Percentiles rank a stretch among this genome's conserved stretches.
Evolutionary conservation across 805 yeast species (phyloP).

Genomic region (Yarrowia hollandica): DNA sequence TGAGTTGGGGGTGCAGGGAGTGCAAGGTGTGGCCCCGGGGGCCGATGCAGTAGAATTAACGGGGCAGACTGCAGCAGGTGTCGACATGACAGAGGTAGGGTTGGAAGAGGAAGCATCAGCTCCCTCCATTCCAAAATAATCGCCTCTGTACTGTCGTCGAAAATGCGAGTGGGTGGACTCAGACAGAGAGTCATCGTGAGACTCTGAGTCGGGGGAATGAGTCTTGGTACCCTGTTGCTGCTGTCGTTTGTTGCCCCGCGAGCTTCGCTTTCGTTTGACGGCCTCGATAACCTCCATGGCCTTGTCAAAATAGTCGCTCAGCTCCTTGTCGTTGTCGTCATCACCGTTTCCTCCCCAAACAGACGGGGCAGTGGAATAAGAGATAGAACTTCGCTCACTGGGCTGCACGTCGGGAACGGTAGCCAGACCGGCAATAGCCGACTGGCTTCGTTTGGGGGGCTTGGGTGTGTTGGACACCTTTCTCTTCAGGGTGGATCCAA

Average conservation of each 20-base stretch:
- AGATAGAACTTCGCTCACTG: not conserved
- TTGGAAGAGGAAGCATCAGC: not conserved
- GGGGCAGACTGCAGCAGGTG: conserved; percentile 11
- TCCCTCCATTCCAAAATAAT: conserved; percentile 24
- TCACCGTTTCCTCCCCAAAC: conserved; percentile 22
- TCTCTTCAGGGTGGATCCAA: conserved; percentile 23
- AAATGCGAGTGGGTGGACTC: conserved; percentile 17
- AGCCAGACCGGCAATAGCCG: conserved; percentile 1
- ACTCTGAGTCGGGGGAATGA: not conserved
- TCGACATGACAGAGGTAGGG: conserved; percentile 21
- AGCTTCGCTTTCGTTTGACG: conserved; percentile 24
- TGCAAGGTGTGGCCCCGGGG: conserved; percentile 26
- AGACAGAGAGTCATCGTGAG: conserved; percentile 13
- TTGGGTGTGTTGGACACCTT: conserved; percentile 18
- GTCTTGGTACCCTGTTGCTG: conserved; percentile 3
- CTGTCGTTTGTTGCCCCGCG: conserved; percentile 8
- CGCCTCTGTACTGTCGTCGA: conserved; percentile 25
- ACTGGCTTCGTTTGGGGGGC: conserved; percentile 23
- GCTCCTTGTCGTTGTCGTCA: conserved; percentile 28
- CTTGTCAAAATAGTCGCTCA: conserved; percentile 28
- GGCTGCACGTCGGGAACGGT: conserved; percentile 21
- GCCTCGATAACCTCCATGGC: conserved; percentile 29
- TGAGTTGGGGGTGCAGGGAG: conserved; percentile 28
- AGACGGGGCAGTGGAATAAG: not conserved
- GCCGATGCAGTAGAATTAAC: conserved; percentile 12